Evolutionary conservation across 306 rosid genomes (phyloP).

Genomic region (Quercus rubra): DNA sequence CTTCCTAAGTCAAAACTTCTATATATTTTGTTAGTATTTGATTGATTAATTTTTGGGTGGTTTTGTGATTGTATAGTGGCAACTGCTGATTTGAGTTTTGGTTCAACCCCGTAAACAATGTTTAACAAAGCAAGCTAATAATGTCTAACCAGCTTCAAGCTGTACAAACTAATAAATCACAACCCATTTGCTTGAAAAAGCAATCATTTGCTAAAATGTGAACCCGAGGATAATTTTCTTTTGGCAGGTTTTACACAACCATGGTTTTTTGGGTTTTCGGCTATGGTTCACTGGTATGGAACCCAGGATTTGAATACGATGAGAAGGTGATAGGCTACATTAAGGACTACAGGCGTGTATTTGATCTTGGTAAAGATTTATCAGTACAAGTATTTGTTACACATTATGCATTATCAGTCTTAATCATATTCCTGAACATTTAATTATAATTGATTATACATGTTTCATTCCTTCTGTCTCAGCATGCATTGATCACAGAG

Average conservation of each 20-base stretch:
- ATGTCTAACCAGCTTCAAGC: not conserved
- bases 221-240: not conserved
- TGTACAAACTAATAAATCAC: not conserved
- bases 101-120: not conserved
- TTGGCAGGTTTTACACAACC: constrained; percentile 35
- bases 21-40: not conserved
- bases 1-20: not conserved
- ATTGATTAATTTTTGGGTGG: not conserved
- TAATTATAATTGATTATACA: not conserved
- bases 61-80: not conserved
- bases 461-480: constrained; percentile 3
- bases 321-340: constrained; percentile 80
- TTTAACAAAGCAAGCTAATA: not conserved
- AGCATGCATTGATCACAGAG: constrained; percentile 95
- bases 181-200: too few relatives aligned
- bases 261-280: constrained; percentile 99
- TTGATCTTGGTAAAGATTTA: constrained; percentile 74
- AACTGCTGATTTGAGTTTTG: not conserved
- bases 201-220: too few relatives aligned
- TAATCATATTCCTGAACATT: not conserved
- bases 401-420: not conserved
- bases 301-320: constrained; percentile 83
- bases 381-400: not conserved
- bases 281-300: constrained; percentile 97
- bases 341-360: constrained; percentile 84